phyloP scores from a whole-genome alignment of 169 alveolate genomes.

The Neospora caninum region DNA sequence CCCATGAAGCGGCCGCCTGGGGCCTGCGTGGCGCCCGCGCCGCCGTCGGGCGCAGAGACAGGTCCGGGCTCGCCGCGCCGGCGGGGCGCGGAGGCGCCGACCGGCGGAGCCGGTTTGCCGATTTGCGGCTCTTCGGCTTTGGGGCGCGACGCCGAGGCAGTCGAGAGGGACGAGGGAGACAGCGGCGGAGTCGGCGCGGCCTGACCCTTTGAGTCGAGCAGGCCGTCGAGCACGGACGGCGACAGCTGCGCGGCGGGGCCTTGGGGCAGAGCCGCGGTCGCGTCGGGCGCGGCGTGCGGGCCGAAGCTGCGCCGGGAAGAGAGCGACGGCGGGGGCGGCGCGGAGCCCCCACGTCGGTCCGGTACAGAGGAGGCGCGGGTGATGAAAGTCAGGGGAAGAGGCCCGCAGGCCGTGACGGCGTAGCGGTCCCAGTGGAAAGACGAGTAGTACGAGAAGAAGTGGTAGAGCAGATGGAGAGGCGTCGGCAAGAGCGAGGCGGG shows the following conservation, averaged over 20 bases:
- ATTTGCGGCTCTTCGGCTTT: not conserved
- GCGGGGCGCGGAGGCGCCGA: not conserved
- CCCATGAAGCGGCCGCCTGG: constrained; percentile 23
- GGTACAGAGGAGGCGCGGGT: not conserved
- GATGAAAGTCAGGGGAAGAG: constrained; percentile 56
- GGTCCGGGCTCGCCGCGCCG: not conserved
- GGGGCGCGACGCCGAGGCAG: not conserved
- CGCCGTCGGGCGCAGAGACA: too few relatives aligned
- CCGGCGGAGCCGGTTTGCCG: too few relatives aligned
- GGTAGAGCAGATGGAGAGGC: constrained; percentile 66
- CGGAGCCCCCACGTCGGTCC: not conserved
- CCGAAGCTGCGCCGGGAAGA: not conserved
- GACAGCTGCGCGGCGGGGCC: too few relatives aligned
- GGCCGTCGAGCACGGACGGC: too few relatives aligned
- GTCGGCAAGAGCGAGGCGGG: constrained; percentile 51
- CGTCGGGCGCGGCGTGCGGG: too few relatives aligned
- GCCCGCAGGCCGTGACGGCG: constrained; percentile 71
- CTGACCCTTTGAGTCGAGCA: too few relatives aligned
- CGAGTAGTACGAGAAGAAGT: constrained; percentile 65
- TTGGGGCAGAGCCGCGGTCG: too few relatives aligned
- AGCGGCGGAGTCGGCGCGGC: not conserved
- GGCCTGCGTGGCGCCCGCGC: not conserved
- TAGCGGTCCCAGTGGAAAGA: constrained; percentile 65
- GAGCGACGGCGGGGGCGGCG: not conserved
- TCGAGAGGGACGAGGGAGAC: not conserved